Conservation (phyloP, 2,329 filamentous ascomycete genomes). For the Leptosphaerulina australis region DNA sequence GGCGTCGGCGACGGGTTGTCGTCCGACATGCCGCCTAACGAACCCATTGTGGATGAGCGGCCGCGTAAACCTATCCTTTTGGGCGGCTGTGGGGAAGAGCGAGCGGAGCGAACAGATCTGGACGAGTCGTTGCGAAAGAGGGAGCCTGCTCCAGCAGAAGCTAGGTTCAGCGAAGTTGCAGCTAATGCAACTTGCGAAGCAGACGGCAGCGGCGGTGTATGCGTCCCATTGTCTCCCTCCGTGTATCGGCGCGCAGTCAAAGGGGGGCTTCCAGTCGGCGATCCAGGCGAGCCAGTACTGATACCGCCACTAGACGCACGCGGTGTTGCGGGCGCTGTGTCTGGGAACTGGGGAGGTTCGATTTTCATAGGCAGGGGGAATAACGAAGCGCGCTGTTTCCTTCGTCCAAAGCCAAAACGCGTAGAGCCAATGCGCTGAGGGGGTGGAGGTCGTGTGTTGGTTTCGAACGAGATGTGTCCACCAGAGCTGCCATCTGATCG, state of each 20-base stretch:
- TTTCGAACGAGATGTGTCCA: constrained; percentile 47
- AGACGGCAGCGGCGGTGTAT: constrained; percentile 52
- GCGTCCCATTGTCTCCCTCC: constrained; percentile 37
- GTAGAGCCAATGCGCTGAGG: constrained; percentile 69
- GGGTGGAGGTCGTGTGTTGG: constrained; percentile 49
- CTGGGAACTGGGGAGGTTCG: constrained; percentile 54
- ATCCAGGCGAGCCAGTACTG: constrained; percentile 43
- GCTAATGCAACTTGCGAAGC: constrained; percentile 61
- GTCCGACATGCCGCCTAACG: constrained; percentile 72
- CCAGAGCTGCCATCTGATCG: constrained; percentile 83
- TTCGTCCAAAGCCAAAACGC: constrained; percentile 74
- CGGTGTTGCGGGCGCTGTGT: constrained; percentile 53
- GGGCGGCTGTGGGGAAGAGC: constrained; percentile 62
- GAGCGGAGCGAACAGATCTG: constrained; percentile 69
- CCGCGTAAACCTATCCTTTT: constrained; percentile 67
- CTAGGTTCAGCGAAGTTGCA: constrained; percentile 53
- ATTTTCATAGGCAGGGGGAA: constrained; percentile 88
- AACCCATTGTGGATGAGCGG: constrained; percentile 89
- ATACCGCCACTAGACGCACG: constrained; percentile 51
- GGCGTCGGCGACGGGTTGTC: constrained; percentile 70
- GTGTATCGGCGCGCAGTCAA: constrained; percentile 43
- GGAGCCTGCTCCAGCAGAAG: constrained; percentile 51
- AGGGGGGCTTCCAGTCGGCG: constrained; percentile 46
- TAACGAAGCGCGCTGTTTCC: constrained; percentile 72
- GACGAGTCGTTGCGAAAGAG: constrained; percentile 67